phyloP scores from a whole-genome alignment of 164 flowering plant species.

The Cinnamomum micranthum region DNA sequence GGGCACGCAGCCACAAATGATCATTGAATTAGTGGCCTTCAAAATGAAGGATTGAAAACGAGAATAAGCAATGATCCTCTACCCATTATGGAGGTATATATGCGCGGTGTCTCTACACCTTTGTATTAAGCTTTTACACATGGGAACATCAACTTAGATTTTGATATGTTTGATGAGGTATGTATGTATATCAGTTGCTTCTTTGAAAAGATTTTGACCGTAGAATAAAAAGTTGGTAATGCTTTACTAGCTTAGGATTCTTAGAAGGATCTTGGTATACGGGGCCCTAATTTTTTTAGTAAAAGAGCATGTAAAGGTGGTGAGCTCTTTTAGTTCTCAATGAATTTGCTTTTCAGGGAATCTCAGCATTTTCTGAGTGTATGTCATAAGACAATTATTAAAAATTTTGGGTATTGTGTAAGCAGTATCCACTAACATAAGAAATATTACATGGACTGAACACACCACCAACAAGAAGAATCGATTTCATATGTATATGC shows the following conservation, averaged over 20 bases:
- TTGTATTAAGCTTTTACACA: no score
- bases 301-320: background rate
- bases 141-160: background rate
- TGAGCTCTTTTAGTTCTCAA: background rate
- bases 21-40: background rate
- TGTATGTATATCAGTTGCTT: background rate
- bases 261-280: background rate
- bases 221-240: background rate
- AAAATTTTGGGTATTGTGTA: background rate
- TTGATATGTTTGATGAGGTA: background rate
- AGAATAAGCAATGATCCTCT: no score
- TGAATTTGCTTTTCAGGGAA: background rate
- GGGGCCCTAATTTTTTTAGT: background rate
- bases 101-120: background rate
- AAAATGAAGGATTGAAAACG: background rate
- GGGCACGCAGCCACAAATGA: no score
- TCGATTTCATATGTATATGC: background rate
- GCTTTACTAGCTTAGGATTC: conserved; percentile 1
- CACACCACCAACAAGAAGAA: background rate
- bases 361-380: background rate
- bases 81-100: no score
- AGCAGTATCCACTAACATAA: background rate
- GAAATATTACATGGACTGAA: conserved; percentile 27
- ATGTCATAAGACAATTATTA: background rate
- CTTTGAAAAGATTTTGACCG: background rate